phyloP scores from a whole-genome alignment of 2,329 filamentous ascomycete genomes.

The Pseudocercospora eumusae region DNA sequence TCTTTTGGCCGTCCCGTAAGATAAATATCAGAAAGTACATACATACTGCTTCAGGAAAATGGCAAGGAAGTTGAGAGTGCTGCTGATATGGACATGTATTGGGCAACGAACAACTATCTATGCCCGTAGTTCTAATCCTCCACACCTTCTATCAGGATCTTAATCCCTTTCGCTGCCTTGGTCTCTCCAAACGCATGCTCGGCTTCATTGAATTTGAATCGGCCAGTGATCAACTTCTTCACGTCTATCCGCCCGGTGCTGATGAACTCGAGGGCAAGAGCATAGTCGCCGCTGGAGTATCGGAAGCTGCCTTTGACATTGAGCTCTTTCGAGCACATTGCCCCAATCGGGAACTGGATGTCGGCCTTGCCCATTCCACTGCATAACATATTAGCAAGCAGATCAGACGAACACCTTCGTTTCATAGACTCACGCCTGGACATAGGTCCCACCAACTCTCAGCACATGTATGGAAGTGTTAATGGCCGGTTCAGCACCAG shows the following conservation, averaged over 20 bases:
- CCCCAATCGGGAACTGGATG: conserved; percentile 89
- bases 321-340: conserved; percentile 84
- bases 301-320: conserved; percentile 85
- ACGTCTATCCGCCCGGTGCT: conserved; percentile 67
- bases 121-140: conserved; percentile 24
- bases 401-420: neutral
- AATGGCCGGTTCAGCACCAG: conserved; percentile 52
- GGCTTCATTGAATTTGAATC: conserved; percentile 77
- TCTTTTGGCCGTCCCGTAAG: neutral
- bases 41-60: neutral
- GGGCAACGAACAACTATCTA: neutral
- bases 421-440: conserved; percentile 60
- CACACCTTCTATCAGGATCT: conserved; percentile 54
- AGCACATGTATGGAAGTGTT: conserved; percentile 54
- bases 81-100: neutral
- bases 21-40: neutral
- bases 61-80: neutral
- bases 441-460: conserved; percentile 52
- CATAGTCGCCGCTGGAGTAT: conserved; percentile 85
- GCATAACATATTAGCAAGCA: neutral
- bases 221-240: conserved; percentile 76
- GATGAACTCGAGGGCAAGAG: conserved; percentile 76
- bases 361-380: conserved; percentile 82
- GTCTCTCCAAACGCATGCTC: conserved; percentile 86
- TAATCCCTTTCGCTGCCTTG: conserved; percentile 76